A percentile compares a stretch with the other conserved stretches of the same genome.
Conservation (phyloP, 805 yeast species). For the Candida succiphila region DNA sequence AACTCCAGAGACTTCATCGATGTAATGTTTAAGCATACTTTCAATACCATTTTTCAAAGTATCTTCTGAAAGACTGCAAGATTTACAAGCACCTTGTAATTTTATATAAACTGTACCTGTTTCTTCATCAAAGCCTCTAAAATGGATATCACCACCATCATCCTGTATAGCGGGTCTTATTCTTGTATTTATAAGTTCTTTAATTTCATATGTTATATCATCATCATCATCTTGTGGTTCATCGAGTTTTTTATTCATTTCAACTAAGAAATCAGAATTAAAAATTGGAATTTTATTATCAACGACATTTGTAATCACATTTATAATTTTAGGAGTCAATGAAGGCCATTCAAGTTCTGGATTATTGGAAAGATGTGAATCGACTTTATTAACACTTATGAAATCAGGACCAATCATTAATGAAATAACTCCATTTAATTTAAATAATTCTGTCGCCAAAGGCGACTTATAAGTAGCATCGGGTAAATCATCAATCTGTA, state of each 20-base stretch:
- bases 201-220: constrained; percentile 56
- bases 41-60: constrained; percentile 64
- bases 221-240: constrained; percentile 47
- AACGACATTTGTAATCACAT: constrained; percentile 14
- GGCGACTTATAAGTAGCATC: constrained; percentile 53
- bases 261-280: constrained; percentile 10
- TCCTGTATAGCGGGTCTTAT: constrained; percentile 69
- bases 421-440: constrained; percentile 54
- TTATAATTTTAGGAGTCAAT: constrained; percentile 16
- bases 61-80: constrained; percentile 59
- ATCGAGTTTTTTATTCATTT: constrained; percentile 14
- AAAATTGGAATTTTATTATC: constrained; percentile 19
- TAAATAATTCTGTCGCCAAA: constrained; percentile 50
- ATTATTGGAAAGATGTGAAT: constrained; percentile 19
- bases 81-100: constrained; percentile 61
- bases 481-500: constrained; percentile 42
- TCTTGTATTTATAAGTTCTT: constrained; percentile 59
- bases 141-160: constrained; percentile 69
- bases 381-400: constrained; percentile 55
- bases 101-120: constrained; percentile 49
- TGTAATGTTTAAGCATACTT: constrained; percentile 59
- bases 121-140: constrained; percentile 46
- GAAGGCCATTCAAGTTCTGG: constrained; percentile 22
- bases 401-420: constrained; percentile 70
- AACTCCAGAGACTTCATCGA: constrained; percentile 57